Evolutionary conservation across 768 basidiomycete genomes (phyloP), one percentile per base, ranked within the genome.

Genomic region (Macrolepiota dolichaula): DNA sequence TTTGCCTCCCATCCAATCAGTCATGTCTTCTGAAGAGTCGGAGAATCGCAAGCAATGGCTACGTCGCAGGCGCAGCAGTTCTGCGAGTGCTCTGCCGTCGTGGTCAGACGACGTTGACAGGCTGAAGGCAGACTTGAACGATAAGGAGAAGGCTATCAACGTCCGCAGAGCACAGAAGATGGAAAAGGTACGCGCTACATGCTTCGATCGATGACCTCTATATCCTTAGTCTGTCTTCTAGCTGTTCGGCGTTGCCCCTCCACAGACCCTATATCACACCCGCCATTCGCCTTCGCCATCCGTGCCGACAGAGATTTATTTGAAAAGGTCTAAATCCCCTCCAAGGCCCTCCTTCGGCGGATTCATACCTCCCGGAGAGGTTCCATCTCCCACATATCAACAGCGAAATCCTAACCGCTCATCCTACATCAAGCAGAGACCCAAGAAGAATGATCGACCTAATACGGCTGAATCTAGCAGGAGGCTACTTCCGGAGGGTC

Each of bases 161-260:
- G 91, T 94, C 50, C 81, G 86, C 52, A 76, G 92, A 54, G 91
- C 91, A 40, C 80, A 87, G 69, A 94, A 94, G 74, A 93, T 94
- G 91, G 91, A 93, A 73, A 88, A 89, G 85, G 92, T 89, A 58
- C 32, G 79, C 70, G 22, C 47, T 27, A 22, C 42, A 40, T 44
- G 44, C 42, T 57, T 47, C 52, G 13, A 12, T 7, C 35, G 19
- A 44, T 36, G 24, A 36, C 38, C 15, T 59, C 47, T 19, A 22
- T 49, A 46, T 32, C 25, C 27, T 59, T 29, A 32, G 35, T 25
- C 19, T 50, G 35, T 35, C 22, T 57, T 37, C 29, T 68, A 94
- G 92, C 81, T 94, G 65, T 94, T 94, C 67, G 92, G 92, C 57
- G 85, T 86, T 27, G 85, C 84, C 3, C 92, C 92, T 36, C 92